These are phyloP conservation scores for Ustilago loliicola DNA, from an alignment of 1,284 basidiomycete genomes.

Conservation along the genomic window DNA sequence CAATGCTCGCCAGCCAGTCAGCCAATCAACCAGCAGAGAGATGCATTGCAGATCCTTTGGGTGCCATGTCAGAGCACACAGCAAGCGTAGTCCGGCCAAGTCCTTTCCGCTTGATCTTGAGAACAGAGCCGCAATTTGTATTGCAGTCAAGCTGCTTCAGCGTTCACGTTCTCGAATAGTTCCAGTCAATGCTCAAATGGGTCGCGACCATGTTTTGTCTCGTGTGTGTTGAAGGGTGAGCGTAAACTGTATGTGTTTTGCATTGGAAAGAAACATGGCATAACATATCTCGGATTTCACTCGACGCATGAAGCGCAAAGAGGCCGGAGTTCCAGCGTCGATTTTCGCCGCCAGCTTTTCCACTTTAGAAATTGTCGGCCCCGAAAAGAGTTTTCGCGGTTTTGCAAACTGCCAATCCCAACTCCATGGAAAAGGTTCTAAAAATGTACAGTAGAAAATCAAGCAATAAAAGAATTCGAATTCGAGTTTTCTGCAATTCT, in stretches of 20 bases:
- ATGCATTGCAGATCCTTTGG: not conserved
- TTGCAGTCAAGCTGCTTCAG: too few species aligned
- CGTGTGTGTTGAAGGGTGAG: not conserved
- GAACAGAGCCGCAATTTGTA: too few species aligned
- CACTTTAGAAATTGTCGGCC: too few species aligned
- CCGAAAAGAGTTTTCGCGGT: not conserved
- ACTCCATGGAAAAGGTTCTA: too few species aligned
- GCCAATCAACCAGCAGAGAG: not conserved
- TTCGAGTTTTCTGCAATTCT: not conserved
- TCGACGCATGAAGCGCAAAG: slow-evolving; percentile 2
- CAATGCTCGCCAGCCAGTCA: too few species aligned
- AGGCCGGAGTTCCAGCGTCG: slow-evolving; percentile 13
- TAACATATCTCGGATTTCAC: too few species aligned
- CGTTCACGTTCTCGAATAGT: too few species aligned
- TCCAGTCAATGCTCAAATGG: not conserved
- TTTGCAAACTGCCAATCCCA: too few species aligned
- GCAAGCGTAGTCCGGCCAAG: slow-evolving; percentile 2
- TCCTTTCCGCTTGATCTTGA: not conserved
- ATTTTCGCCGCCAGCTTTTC: too few species aligned
- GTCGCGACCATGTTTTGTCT: slow-evolving; percentile 5
- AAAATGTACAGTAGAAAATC: too few species aligned
- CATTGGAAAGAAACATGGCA: not conserved
- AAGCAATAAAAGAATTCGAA: too few species aligned
- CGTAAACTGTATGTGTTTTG: not conserved
- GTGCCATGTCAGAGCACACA: not conserved